A percentile compares a stretch with the other conserved stretches of the same genome.
Evolutionary conservation across 257 asterid genomes (phyloP).

Genomic region (Solanum arcanum): DNA sequence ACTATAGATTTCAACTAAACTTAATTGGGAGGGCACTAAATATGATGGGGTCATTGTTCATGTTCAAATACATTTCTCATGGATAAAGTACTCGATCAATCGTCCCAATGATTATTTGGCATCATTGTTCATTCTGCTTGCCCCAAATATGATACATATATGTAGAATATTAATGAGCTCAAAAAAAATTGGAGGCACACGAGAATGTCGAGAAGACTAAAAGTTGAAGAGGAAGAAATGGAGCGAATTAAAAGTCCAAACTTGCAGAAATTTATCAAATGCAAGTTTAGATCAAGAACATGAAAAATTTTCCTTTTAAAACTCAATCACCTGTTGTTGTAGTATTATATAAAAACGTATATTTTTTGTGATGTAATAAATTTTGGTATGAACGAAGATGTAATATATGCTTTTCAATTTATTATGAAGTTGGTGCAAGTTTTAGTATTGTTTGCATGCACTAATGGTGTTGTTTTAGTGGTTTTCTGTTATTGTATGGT

Average conservation of each 20-base stretch:
- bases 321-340: background rate
- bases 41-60: background rate
- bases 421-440: background rate
- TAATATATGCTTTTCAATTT: background rate
- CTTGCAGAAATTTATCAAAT: background rate
- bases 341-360: background rate
- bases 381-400: background rate
- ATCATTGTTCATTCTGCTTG: background rate
- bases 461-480: too few species aligned
- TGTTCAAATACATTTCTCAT: background rate
- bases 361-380: too few species aligned
- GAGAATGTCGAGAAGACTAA: too few species aligned
- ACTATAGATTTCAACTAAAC: too few species aligned
- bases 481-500: too few species aligned
- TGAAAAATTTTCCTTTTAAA: background rate
- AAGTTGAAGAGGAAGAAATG: too few species aligned
- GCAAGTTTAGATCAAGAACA: background rate
- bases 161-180: too few species aligned
- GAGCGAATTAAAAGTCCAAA: too few species aligned
- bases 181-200: too few species aligned
- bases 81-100: too few species aligned
- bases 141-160: background rate
- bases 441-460: too few species aligned
- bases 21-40: background rate
- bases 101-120: background rate